Evolutionary conservation across 805 yeast species (phyloP).

Genomic region (Candida loeiensis): DNA sequence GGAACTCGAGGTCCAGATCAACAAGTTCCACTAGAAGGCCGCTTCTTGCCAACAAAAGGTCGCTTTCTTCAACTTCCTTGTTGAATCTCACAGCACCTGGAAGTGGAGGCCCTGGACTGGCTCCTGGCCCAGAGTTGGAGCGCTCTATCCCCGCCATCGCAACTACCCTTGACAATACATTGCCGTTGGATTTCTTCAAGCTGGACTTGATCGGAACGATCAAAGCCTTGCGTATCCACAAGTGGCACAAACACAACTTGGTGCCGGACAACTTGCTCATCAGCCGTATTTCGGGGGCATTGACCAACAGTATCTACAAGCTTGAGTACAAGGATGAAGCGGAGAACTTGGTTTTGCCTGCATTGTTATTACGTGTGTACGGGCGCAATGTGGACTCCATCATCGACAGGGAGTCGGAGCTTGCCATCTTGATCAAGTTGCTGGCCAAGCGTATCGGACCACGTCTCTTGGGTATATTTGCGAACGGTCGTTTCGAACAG

Average conservation of each 20-base stretch:
- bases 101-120: not conserved
- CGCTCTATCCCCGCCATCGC: constrained; percentile 47
- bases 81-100: constrained; percentile 5
- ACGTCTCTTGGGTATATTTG: constrained; percentile 78
- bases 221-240: constrained; percentile 62
- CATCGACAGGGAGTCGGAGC: constrained; percentile 81
- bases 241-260: constrained; percentile 67
- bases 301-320: constrained; percentile 85
- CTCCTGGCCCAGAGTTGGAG: constrained; percentile 19
- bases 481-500: constrained; percentile 93
- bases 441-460: constrained; percentile 85
- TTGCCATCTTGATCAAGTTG: constrained; percentile 66
- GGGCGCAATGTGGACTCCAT: constrained; percentile 84
- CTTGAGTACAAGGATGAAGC: constrained; percentile 50
- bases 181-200: constrained; percentile 82
- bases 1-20: constrained; percentile 33
- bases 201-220: constrained; percentile 69
- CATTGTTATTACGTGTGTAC: constrained; percentile 73
- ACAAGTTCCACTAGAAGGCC: constrained; percentile 28
- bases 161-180: constrained; percentile 64
- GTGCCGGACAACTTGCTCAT: constrained; percentile 44
- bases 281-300: constrained; percentile 81
- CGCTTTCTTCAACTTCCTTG: constrained; percentile 26
- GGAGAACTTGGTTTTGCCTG: constrained; percentile 44
- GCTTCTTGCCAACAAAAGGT: constrained; percentile 23